Evolutionary conservation across 371 early-diverging fungal genomes (phyloP).

Genomic region (Capniomyces stellatus): DNA sequence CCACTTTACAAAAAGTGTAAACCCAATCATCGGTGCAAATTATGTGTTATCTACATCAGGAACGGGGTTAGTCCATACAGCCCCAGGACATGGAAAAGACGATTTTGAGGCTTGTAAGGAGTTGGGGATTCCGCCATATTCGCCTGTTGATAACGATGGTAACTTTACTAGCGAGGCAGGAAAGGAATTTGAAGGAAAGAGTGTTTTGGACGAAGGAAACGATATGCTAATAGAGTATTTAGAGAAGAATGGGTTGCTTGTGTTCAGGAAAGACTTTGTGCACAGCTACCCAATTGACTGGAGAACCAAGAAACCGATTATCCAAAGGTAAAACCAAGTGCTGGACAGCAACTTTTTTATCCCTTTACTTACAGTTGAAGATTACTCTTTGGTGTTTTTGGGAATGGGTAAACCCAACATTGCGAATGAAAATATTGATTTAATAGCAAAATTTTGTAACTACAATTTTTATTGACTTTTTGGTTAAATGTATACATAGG

Average conservation of each 20-base stretch:
- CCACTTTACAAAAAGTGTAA: background rate
- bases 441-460: no score
- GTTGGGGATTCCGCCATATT: conserved; percentile 28
- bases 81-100: conserved; percentile 91
- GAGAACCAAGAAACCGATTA: conserved; percentile 78
- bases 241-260: conserved; percentile 20
- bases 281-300: conserved; percentile 87
- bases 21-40: conserved; percentile 30
- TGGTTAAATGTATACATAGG: no score
- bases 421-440: no score
- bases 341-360: no score
- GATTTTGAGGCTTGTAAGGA: conserved; percentile 65
- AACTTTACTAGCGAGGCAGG: conserved; percentile 54
- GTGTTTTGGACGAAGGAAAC: conserved; percentile 43
- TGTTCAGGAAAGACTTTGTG: conserved; percentile 25
- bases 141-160: conserved; percentile 61
- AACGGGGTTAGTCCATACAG: conserved; percentile 83
- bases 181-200: conserved; percentile 35
- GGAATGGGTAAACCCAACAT: no score
- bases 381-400: no score
- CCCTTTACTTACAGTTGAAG: no score
- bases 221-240: conserved; percentile 37
- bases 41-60: conserved; percentile 73
- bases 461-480: no score
- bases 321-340: conserved; percentile 29